Evolutionary conservation across 163 green algal genomes (phyloP), one percentile per base, ranked within the genome.

Genomic region (Prototheca wickerhamii): DNA sequence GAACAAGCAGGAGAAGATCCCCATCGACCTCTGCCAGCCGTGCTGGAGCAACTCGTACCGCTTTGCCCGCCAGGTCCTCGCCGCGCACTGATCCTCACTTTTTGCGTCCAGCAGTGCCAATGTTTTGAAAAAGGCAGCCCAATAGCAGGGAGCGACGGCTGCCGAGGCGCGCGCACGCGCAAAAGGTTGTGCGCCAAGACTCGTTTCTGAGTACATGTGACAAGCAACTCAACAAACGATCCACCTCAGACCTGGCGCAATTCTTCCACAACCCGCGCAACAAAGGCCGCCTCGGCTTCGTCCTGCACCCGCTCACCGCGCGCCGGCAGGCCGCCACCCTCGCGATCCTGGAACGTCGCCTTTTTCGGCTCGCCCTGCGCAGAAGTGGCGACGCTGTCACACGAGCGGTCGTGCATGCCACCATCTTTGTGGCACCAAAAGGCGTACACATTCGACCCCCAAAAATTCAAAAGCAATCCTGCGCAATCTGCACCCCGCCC

Each of bases 21-120:
- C 90, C 5, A 77, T 93, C 58, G 90, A 97, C 77, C 70, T 95
- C 42, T 91, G 81, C 71, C 84, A 96, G 81, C 77, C 90, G 3
- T 72, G 80, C 64, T 96, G 87, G 86, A 87, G 71, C 64, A 66
- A 78, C 50, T 66, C 79, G 3, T 95, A 83, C 70, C 68, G 80
- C n/a, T 91, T 88, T 61, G 78, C 81, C 0, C 68, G 79, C n/a
- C 70, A 86, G 62, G 53, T 90, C 29, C 74, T 92, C 58, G 70
- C 72, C 4, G 44, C 64, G 51, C 67, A 60, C 53, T 60, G 53
- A 60, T n/a, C n/a, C n/a, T n/a, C n/a, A n/a, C n/a, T n/a, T n/a
- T n/a, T n/a, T n/a, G n/a, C n/a, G n/a, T n/a, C n/a, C n/a, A n/a
- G n/a, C n/a, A n/a, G n/a, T n/a, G n/a, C n/a, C n/a, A n/a, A n/a